Base-by-base conservation (phyloP, 1,284 basidiomycete species). In the Tilletia caries region DNA sequence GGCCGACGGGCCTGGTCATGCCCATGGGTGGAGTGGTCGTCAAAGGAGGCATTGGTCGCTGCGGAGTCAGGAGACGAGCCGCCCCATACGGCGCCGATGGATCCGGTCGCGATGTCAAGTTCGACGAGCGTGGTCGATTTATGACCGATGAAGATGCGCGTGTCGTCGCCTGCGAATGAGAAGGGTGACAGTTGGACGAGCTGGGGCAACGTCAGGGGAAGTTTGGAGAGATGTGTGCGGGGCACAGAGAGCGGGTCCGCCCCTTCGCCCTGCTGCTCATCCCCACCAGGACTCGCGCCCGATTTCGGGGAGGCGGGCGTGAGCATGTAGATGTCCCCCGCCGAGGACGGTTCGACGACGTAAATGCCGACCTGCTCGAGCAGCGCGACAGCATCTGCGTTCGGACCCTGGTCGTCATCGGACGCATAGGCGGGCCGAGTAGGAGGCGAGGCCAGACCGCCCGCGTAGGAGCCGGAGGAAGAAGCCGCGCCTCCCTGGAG, bases 121-220 rank as follows among this genome's bases (percentile, higher is more conserved):
- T 91, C 85, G 43, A 95, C 84, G 32, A 95, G 82, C 0, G 89
- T 91, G 0, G 91, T 93, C 82, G 92, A 90, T 84, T 94, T 94
- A 81, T 88, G 88, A 2, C 92, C 93, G 0, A 93, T 89, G 81
- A 95, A 95, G 18, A 92, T 86, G 52, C 90, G 87, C 84, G 75
- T 89, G 87, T 89, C 87, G 66, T 89, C 89, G 13, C 88, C 88
- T 18, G 88, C 85, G 70, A 92, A 91, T 48, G 87, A 90, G 81
- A 92, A 93, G 0, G 93, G 92, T 1, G 91, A 92, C 83, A 92
- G 86, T 73, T 93, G 90, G 71, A 95, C 92, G 43, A 95, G 87
- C 82, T 95, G 91, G 0, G 91, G 86, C 88, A 95, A 90, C 34
- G 91, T 89, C 72, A 93, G 88, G 0, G 92, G 91, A 69, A 95